Base-by-base conservation (phyloP, 495 filamentous ascomycete species). In the Jackrogersella minutella region DNA sequence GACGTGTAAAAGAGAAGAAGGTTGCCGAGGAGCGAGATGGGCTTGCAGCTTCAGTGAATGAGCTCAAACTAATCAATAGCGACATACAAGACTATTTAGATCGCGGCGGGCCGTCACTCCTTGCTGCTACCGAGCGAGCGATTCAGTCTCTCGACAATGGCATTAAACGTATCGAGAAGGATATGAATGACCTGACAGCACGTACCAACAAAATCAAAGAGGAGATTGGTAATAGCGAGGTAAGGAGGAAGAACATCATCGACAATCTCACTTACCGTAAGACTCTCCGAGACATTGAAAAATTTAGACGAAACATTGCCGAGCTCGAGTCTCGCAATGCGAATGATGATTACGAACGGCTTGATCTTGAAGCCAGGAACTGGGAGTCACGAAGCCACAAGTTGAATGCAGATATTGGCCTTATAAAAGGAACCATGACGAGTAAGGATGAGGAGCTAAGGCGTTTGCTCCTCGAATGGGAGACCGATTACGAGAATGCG, bases 191-290 rank as follows among this genome's bases (percentile, higher is more conserved):
- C 40, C 79, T 93, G 30, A 88, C 87, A 3, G 78, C 81, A 30
- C 81, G 87, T 56, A 86, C 91, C 61, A 96, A 96, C 76, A 88
- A 88, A 64, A 81, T 97, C 19, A 90, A 90, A 28, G 85, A 90
- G 43, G 88, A 92, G 60, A 80, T 94, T 21, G 86, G 88, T 64
- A 90, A 91, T 68, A 89, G 90, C 66, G 88, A 89, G 52, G 85
- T 88, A 54, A 95, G 88, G 14, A 91, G 91, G 76, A 87, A 90
- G 37, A 90, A 87, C 63, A 96, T 98, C 69, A 82, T 81, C 13
- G 93, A 98, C 71, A 98, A 98, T 68, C 78, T 97, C 34, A 86
- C 85, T 19, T 97, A 92, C 71, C 91, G 95, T 46, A 87, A 88
- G 68, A 87, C 87, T 43, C 82, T 85, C 51, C 81, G 88, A 39